phyloP scores from a whole-genome alignment of 2,329 filamentous ascomycete genomes.

The Thermothelomyces thermophilus region DNA sequence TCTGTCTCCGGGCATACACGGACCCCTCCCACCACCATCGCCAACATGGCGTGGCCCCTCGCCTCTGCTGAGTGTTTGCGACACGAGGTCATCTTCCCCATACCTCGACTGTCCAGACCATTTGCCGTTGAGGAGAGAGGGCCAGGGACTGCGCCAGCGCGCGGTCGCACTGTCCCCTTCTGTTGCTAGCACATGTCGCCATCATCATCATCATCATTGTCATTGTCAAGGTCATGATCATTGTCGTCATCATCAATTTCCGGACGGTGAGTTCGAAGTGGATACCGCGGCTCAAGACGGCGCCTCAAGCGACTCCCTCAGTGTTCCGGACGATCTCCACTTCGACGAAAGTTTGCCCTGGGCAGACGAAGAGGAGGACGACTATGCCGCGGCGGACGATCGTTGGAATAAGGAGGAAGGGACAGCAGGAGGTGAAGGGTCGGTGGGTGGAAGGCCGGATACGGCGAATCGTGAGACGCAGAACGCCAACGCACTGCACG shows the following conservation, averaged over 20 bases:
- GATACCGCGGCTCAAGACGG: slow-evolving; percentile 18
- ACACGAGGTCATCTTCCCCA: slow-evolving; percentile 37
- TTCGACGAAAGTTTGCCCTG: background rate
- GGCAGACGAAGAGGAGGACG: background rate
- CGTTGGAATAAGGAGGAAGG: background rate
- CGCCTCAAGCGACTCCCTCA: slow-evolving; percentile 5
- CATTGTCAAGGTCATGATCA: no score
- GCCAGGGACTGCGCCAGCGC: slow-evolving; percentile 28
- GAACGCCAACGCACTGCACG: slow-evolving; percentile 10
- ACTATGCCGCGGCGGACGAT: background rate
- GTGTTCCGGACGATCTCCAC: background rate
- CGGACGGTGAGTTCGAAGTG: slow-evolving; percentile 39
- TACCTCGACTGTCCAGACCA: slow-evolving; percentile 35
- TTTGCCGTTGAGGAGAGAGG: slow-evolving; percentile 27
- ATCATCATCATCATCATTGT: slow-evolving; percentile 42
- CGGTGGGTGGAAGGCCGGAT: background rate
- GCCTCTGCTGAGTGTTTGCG: slow-evolving; percentile 29
- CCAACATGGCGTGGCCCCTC: slow-evolving; percentile 27
- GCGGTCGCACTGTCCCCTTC: slow-evolving; percentile 21
- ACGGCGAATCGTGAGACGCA: background rate
- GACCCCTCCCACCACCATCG: slow-evolving; percentile 34
- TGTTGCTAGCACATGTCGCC: slow-evolving; percentile 19
- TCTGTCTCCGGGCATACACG: slow-evolving; percentile 40
- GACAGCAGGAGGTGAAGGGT: background rate
- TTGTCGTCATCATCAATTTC: slow-evolving; percentile 8